phyloP scores from a whole-genome alignment of 148 eudicot genomes.

The Fallopia convolvulus region DNA sequence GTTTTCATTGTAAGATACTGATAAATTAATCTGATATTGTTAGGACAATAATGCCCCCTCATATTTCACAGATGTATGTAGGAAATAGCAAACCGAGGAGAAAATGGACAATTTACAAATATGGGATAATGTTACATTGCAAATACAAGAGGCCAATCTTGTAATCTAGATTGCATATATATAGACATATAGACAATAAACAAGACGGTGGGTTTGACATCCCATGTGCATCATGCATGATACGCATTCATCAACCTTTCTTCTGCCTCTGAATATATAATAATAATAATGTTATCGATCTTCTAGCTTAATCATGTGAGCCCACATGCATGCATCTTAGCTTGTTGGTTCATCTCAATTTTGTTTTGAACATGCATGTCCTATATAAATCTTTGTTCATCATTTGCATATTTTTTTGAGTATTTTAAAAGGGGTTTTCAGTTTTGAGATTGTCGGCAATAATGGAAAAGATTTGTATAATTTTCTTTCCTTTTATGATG shows the following conservation, averaged over 20 bases:
- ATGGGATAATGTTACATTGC: background rate
- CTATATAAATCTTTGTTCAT: background rate
- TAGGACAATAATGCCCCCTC: too few species aligned
- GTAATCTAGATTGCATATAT: background rate
- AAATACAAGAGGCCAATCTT: background rate
- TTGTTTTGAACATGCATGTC: background rate
- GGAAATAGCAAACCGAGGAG: too few species aligned
- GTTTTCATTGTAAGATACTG: too few species aligned
- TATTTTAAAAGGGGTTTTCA: background rate
- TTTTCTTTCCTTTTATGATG: background rate
- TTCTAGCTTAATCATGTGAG: background rate
- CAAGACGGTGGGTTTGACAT: background rate
- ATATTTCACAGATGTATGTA: too few species aligned
- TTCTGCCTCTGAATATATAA: background rate
- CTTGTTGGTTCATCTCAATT: background rate
- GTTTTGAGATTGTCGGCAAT: background rate
- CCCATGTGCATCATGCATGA: background rate
- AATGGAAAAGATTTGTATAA: background rate
- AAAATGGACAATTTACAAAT: too few species aligned
- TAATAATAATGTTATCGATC: background rate
- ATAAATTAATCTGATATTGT: too few species aligned
- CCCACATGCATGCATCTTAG: conserved; percentile 6
- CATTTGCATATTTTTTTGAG: background rate
- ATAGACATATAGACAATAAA: background rate
- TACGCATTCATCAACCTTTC: conserved; percentile 4